Percentiles rank a stretch among this genome's conserved stretches.
These are phyloP conservation scores for Chrysoporthe deuterocubensis DNA, from an alignment of 2,329 filamentous ascomycete genomes.

Conservation along the genomic window DNA sequence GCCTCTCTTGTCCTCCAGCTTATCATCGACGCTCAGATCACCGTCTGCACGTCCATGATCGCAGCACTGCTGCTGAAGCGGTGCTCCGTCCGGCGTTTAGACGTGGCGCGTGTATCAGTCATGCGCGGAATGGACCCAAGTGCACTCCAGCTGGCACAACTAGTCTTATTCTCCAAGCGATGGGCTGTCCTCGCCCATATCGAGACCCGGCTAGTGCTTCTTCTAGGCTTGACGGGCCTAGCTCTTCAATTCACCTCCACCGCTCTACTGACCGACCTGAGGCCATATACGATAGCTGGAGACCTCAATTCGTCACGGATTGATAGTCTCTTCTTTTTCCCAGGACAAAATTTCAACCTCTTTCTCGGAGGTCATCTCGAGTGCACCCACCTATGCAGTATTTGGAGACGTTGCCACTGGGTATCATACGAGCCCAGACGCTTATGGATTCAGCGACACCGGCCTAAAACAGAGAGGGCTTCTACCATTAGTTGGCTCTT, in stretches of 20 bases:
- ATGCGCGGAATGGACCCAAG: constrained; percentile 11
- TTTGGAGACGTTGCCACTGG: constrained; percentile 5
- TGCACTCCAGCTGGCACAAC: neutral
- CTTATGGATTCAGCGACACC: constrained; percentile 15
- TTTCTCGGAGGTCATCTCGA: neutral
- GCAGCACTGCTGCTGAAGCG: constrained; percentile 19
- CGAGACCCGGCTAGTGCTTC: constrained; percentile 4
- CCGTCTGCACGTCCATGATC: constrained; percentile 22
- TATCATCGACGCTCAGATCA: neutral
- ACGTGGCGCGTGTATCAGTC: constrained; percentile 11
- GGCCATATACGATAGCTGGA: neutral
- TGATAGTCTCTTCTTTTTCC: neutral
- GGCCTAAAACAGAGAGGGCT: constrained; percentile 13
- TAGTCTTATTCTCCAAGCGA: constrained; percentile 4
- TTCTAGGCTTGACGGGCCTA: neutral
- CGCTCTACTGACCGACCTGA: constrained; percentile 6
- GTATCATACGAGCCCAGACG: neutral
- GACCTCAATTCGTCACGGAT: neutral
- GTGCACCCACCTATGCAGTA: neutral
- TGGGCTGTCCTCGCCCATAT: neutral
- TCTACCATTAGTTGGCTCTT: neutral
- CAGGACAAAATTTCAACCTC: neutral
- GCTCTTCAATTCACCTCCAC: constrained; percentile 19
- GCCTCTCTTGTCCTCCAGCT: constrained; percentile 4
- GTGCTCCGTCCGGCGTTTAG: neutral